Conservation (phyloP, 2,329 filamentous ascomycete genomes). For the Plenodomus biglobosus region DNA sequence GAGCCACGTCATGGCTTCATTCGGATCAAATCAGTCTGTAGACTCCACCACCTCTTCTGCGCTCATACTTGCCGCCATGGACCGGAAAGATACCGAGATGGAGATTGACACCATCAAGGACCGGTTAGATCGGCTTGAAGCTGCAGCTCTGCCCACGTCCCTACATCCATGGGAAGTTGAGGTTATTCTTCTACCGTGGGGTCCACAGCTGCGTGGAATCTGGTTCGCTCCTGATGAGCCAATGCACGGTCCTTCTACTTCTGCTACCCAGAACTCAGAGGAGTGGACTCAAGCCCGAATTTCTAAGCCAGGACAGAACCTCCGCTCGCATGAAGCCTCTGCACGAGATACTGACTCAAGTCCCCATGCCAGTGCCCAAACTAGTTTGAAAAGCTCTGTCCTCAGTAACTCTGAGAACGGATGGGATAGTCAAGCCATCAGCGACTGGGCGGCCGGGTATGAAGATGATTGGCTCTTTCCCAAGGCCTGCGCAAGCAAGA, state of each 20-base stretch:
- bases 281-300: conserved; percentile 50
- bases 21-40: conserved; percentile 44
- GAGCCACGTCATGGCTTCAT: conserved; percentile 41
- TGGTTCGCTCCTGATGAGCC: conserved; percentile 53
- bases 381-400: conserved; percentile 15
- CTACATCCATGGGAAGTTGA: conserved; percentile 72
- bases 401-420: conserved; percentile 46
- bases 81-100: conserved; percentile 45
- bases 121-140: conserved; percentile 58
- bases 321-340: conserved; percentile 8
- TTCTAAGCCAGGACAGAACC: conserved; percentile 11
- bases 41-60: conserved; percentile 45
- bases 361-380: conserved; percentile 16
- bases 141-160: conserved; percentile 60
- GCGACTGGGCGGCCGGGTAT: conserved; percentile 51
- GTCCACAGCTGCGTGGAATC: conserved; percentile 54
- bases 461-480: conserved; percentile 64
- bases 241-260: conserved; percentile 38
- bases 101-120: conserved; percentile 53
- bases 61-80: conserved; percentile 39
- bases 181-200: conserved; percentile 74
- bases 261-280: conserved; percentile 48
- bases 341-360: conserved; percentile 30
- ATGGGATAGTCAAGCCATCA: conserved; percentile 53
- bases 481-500: conserved; percentile 66